Percentiles rank a stretch among this genome's conserved stretches.
These are phyloP conservation scores for Boletellus ananiceps DNA, from an alignment of 768 basidiomycete genomes.

Conservation along the genomic window DNA sequence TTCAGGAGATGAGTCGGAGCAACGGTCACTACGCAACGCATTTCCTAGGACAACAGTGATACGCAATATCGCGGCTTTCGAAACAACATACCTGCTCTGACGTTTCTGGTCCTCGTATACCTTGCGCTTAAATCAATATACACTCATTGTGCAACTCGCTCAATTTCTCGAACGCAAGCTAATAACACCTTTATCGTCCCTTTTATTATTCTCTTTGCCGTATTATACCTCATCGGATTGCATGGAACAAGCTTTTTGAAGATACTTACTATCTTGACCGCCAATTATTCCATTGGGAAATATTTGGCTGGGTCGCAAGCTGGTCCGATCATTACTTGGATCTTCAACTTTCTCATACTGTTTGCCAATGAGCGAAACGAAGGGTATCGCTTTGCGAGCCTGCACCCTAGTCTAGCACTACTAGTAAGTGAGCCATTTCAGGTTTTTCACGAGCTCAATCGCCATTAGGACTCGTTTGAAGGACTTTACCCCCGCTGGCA, in stretches of 20 bases:
- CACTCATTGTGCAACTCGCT: constrained; percentile 25
- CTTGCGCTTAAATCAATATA: constrained; percentile 53
- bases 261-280: constrained; percentile 61
- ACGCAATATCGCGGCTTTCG: constrained; percentile 88
- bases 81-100: constrained; percentile 64
- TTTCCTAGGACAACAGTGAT: constrained; percentile 82
- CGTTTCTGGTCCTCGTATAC: constrained; percentile 46
- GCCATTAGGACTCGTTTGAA: constrained; percentile 52
- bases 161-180: constrained; percentile 24
- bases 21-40: background rate
- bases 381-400: constrained; percentile 63
- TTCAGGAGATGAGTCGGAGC: background rate
- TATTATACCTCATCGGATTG: constrained; percentile 61
- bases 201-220: constrained; percentile 58
- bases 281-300: constrained; percentile 67
- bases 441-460: constrained; percentile 4
- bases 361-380: constrained; percentile 71
- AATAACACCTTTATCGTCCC: constrained; percentile 41
- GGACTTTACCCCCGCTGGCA: constrained; percentile 93
- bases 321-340: constrained; percentile 62
- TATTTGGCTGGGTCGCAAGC: constrained; percentile 37
- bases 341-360: constrained; percentile 68
- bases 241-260: constrained; percentile 84
- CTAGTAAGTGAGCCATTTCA: constrained; percentile 47
- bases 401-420: constrained; percentile 51